These are phyloP conservation scores for Penicillium sumatraense DNA, from an alignment of 2,329 filamentous ascomycete genomes.

Conservation along the genomic window DNA sequence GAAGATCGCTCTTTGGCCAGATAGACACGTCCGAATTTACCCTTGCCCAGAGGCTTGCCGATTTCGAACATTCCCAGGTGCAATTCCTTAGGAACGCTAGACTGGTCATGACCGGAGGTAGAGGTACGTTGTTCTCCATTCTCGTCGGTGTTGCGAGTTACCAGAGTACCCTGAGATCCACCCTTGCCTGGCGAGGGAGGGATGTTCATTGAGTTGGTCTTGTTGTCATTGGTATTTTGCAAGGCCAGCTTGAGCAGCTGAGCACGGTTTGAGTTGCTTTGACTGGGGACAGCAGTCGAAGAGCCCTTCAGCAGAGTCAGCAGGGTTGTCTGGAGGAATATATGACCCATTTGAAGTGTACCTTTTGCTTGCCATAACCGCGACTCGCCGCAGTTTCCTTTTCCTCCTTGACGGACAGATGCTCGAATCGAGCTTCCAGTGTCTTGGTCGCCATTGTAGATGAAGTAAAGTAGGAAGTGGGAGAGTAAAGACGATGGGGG, in stretches of 20 bases:
- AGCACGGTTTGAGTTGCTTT: conserved; percentile 64
- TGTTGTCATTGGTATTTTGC: conserved; percentile 72
- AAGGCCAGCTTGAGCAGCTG: conserved; percentile 87
- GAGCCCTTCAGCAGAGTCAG: conserved; percentile 46
- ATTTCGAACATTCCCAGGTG: conserved; percentile 96
- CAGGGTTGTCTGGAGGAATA: conserved; percentile 3
- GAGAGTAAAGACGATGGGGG: conserved; percentile 9
- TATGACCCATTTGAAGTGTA: conserved; percentile 42
- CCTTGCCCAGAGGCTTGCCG: conserved; percentile 81
- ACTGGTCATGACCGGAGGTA: conserved; percentile 61
- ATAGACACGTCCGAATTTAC: conserved; percentile 86
- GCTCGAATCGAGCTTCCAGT: conserved; percentile 87
- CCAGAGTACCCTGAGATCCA: conserved; percentile 50
- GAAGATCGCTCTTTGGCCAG: conserved; percentile 78
- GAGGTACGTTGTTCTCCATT: conserved; percentile 41
- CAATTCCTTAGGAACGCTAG: conserved; percentile 62
- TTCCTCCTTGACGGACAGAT: conserved; percentile 86
- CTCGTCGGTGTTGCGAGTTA: conserved; percentile 53
- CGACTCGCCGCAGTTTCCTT: conserved; percentile 66
- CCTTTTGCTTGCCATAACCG: conserved; percentile 76
- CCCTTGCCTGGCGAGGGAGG: conserved; percentile 68
- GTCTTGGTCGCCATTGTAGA: conserved; percentile 72
- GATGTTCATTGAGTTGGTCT: conserved; percentile 57
- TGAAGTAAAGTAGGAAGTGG: conserved; percentile 6
- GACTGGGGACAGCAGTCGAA: conserved; percentile 48